phyloP scores from a whole-genome alignment of 2,329 filamentous ascomycete genomes.

The Neonectria magnoliae region DNA sequence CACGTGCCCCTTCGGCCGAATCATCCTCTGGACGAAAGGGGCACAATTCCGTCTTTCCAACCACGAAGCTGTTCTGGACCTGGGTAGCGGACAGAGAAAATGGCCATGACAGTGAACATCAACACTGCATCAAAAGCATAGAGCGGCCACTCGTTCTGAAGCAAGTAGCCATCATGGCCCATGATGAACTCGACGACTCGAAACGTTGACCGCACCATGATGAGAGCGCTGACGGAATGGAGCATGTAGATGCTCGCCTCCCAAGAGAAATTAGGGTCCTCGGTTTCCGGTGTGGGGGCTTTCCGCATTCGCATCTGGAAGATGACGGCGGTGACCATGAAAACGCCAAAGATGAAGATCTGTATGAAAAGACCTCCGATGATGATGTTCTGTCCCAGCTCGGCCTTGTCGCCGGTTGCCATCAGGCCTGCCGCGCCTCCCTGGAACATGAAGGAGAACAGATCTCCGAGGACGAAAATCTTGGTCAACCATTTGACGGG shows the following conservation, averaged over 20 bases:
- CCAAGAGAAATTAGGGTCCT: neutral
- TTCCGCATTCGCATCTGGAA: neutral
- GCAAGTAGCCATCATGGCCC: neutral
- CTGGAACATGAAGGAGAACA: slow-evolving; percentile 30
- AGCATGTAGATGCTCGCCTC: slow-evolving; percentile 6
- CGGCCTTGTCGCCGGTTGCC: slow-evolving; percentile 42
- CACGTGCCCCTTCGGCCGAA: neutral
- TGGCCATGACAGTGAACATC: slow-evolving; percentile 6
- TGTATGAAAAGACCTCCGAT: slow-evolving; percentile 64
- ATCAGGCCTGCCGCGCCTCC: slow-evolving; percentile 43
- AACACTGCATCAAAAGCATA: neutral
- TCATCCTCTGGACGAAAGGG: neutral
- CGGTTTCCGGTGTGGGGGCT: neutral
- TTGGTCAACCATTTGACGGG: slow-evolving; percentile 31
- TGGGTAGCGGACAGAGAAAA: neutral
- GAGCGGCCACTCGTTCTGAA: neutral
- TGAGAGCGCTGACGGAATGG: neutral
- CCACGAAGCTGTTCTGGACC: neutral
- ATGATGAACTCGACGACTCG: slow-evolving; percentile 7
- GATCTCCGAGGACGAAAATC: slow-evolving; percentile 28
- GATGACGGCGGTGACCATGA: slow-evolving; percentile 46
- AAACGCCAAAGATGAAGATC: slow-evolving; percentile 62
- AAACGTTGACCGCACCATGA: slow-evolving; percentile 1
- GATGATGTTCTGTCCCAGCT: slow-evolving; percentile 52
- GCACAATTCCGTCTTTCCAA: neutral